A percentile compares a stretch with the other conserved stretches of the same genome.
phyloP scores from a whole-genome alignment of 1,284 basidiomycete genomes.

The Puccinia horiana region DNA sequence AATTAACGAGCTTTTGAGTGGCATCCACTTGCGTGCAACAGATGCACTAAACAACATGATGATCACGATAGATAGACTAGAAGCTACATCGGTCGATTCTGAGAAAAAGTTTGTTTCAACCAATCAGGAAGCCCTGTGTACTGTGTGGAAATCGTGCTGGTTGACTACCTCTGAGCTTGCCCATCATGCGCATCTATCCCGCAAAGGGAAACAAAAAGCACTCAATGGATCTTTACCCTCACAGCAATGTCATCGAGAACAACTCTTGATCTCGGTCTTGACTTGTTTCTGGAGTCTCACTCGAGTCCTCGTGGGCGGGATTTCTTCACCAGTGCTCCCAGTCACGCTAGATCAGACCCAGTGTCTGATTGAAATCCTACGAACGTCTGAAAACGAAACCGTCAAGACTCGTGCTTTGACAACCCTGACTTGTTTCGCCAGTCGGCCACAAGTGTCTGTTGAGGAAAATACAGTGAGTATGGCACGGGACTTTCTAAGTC shows the following conservation, averaged over 20 bases:
- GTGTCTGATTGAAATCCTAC: not conserved
- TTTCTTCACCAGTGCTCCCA: not conserved
- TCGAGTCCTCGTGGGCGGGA: not conserved
- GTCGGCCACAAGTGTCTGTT: not conserved
- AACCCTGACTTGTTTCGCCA: conserved; percentile 4
- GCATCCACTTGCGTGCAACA: conserved; percentile 34
- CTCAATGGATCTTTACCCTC: not conserved
- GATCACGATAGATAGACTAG: conserved; percentile 30
- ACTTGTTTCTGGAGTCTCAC: conserved; percentile 31
- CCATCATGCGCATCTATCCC: conserved; percentile 4
- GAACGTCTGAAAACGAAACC: conserved; percentile 5
- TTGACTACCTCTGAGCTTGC: conserved; percentile 18
- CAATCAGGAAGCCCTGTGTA: not conserved
- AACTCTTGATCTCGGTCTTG: conserved; percentile 15
- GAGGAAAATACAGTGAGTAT: conserved; percentile 38
- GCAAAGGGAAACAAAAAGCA: conserved; percentile 23
- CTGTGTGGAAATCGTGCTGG: conserved; percentile 4
- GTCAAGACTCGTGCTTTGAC: conserved; percentile 13
- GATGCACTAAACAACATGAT: conserved; percentile 40
- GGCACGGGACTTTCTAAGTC: not conserved
- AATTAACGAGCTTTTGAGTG: conserved; percentile 32
- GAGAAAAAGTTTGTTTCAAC: conserved; percentile 3
- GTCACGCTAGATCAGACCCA: not conserved
- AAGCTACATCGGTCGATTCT: not conserved
- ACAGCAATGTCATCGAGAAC: conserved; percentile 2